Base-by-base conservation (phyloP, 2,329 filamentous ascomycete genomes). In the Microthyrium microscopicum region DNA sequence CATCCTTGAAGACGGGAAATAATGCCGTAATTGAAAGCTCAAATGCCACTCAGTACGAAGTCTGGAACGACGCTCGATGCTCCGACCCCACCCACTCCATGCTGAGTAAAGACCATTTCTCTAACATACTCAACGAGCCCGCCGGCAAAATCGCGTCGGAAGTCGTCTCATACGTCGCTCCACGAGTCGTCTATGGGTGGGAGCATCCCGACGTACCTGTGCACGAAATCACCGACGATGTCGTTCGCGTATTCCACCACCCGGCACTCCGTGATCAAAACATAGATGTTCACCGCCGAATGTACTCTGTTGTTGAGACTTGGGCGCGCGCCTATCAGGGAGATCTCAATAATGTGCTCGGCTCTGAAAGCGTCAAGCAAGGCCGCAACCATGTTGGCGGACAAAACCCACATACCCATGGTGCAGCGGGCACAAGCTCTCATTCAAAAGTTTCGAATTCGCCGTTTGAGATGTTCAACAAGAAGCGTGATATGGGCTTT, bases 141-240 rank as follows among this genome's bases (percentile, higher is more conserved):
- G 60, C 62, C 5, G 62, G 62, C 7, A 51, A 60, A 41, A 50
- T 64, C 7, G 62, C 62, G 3, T 52, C 58, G 5, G 48, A 46
- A 0, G 78, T 93, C 38, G 58, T 95, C 17, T 74, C 91, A 61
- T 95, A 92, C 46, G 72, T 79, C 20, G 81, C 84, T 2, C 87
- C 87, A 2, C 79, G 87, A 21, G 61, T 95, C 30, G 65, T 98
- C 15, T 92, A 87, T 49, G 87, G 85, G 3, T 95, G 85, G 83
- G 81, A 95, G 42, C 80, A 95, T 50, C 70, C 78, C 3, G 73
- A 77, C 27, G 74, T 93, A 1, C 72, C 82, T 1, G 77, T 89
- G 4, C 70, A 91, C 24, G 79, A 91, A 53, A 77, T 95, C 1
- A 64, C 85, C 40, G 64, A 81, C 41, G 87, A 95, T 44, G 72